These are phyloP conservation scores for Arachnopeziza araneosa DNA, from an alignment of 2,329 filamentous ascomycete species.

Conservation along the genomic window DNA sequence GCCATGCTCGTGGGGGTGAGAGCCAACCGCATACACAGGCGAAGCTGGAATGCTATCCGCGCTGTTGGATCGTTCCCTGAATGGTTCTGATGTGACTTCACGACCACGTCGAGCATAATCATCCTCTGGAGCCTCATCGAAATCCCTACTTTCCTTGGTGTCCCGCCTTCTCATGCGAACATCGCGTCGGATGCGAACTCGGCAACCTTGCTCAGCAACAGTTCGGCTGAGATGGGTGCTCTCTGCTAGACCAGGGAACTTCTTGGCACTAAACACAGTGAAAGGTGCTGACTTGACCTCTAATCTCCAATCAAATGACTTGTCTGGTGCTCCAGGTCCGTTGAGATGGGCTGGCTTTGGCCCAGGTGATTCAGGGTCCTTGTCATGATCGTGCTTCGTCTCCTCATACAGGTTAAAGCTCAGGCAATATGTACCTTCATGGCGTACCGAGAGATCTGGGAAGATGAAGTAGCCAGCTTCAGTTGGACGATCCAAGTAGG, in stretches of 20 bases:
- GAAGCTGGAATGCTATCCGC: background rate
- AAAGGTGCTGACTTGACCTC: conserved; percentile 87
- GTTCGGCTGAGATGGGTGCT: conserved; percentile 85
- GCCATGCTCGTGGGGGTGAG: background rate
- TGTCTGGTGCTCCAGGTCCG: conserved; percentile 33
- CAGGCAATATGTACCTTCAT: conserved; percentile 89
- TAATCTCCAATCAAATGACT: conserved; percentile 73
- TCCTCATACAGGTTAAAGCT: conserved; percentile 93
- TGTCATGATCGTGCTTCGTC: conserved; percentile 80
- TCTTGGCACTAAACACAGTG: conserved; percentile 92
- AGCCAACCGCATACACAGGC: background rate
- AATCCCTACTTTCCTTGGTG: conserved; percentile 47
- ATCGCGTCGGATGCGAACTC: conserved; percentile 90
- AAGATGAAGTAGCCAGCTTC: conserved; percentile 93
- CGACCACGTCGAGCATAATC: background rate
- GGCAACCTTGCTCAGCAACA: conserved; percentile 93
- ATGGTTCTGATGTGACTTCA: background rate
- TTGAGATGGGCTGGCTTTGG: conserved; percentile 20
- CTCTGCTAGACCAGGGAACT: conserved; percentile 89
- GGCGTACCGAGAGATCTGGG: conserved; percentile 89
- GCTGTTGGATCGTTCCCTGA: background rate
- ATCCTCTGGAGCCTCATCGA: background rate
- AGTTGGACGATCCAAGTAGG: conserved; percentile 82
- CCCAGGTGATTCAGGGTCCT: conserved; percentile 47
- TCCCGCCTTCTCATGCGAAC: conserved; percentile 86